A percentile compares a stretch with the other conserved stretches of the same genome.
These are phyloP conservation scores for Neodidymelliopsis sp. DNA, from an alignment of 2,329 filamentous ascomycete species.

Conservation along the genomic window DNA sequence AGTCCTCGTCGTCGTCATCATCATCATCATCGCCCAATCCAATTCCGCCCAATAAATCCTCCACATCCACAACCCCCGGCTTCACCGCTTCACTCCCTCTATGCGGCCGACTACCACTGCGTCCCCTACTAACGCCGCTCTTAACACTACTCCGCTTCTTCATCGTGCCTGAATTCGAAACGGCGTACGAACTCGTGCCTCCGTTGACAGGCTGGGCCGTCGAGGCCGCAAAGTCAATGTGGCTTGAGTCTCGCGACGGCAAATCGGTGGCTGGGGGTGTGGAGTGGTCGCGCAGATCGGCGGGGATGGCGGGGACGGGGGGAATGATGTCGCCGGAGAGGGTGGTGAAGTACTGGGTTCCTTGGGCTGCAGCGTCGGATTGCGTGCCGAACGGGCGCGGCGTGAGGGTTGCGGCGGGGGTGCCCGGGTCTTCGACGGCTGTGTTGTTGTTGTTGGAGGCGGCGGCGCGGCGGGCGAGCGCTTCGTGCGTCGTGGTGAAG, in stretches of 20 bases:
- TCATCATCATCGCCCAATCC: slow-evolving; percentile 37
- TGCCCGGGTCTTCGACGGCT: slow-evolving; percentile 21
- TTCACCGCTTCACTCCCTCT: slow-evolving; percentile 19
- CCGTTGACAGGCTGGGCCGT: slow-evolving; percentile 35
- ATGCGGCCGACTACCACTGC: slow-evolving; percentile 30
- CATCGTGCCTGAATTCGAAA: slow-evolving; percentile 18
- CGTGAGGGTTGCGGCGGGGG: slow-evolving; percentile 33
- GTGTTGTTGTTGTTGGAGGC: background rate
- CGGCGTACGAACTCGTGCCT: too few relatives aligned
- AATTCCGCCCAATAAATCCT: slow-evolving; percentile 46
- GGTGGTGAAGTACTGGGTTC: slow-evolving; percentile 12
- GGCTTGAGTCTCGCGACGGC: slow-evolving; percentile 7
- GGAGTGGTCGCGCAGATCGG: slow-evolving; percentile 32
- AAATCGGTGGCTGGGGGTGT: background rate
- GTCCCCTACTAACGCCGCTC: slow-evolving; percentile 26
- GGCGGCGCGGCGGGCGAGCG: slow-evolving; percentile 1
- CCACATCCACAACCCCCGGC: slow-evolving; percentile 38
- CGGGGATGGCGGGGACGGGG: slow-evolving; percentile 46
- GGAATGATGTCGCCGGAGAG: slow-evolving; percentile 28
- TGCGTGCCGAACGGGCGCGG: slow-evolving; percentile 27
- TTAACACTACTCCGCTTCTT: slow-evolving; percentile 39
- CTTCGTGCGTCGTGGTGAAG: slow-evolving; percentile 41
- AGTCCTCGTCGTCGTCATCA: slow-evolving; percentile 21
- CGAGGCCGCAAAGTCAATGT: slow-evolving; percentile 20
- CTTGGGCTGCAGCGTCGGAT: slow-evolving; percentile 24